Evolutionary conservation across 257 asterid genomes (phyloP).

Genomic region (Solanum ossicruentum): DNA sequence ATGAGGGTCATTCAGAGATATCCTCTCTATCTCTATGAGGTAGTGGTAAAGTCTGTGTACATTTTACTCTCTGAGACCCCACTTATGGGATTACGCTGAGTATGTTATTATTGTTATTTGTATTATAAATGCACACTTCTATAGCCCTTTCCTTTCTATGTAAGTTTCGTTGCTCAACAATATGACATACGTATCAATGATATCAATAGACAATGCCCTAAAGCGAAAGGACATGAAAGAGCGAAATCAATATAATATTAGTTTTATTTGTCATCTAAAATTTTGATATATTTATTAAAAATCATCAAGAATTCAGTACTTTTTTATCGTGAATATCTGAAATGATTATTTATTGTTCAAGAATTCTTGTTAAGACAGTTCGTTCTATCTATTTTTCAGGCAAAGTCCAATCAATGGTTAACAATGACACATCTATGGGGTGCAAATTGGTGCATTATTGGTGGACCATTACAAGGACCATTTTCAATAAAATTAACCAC

Average conservation of each 20-base stretch:
- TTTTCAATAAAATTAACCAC: constrained; percentile 77
- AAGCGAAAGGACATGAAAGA: background rate
- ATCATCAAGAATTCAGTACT: no score
- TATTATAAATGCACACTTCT: background rate
- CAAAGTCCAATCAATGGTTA: constrained; percentile 66
- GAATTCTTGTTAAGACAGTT: no score
- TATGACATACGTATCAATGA: background rate
- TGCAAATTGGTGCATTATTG: constrained; percentile 78
- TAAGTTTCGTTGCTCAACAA: background rate
- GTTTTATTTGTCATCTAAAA: background rate
- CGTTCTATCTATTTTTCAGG: background rate
- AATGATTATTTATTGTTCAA: no score
- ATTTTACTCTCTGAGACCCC: no score
- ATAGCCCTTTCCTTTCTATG: background rate
- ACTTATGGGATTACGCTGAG: no score
- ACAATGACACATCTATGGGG: constrained; percentile 91
- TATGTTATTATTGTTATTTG: no score
- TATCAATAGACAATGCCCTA: background rate
- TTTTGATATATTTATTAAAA: background rate
- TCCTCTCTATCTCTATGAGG: no score
- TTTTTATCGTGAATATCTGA: no score
- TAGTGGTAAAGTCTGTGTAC: no score
- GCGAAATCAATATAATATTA: background rate
- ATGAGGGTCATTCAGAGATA: no score
- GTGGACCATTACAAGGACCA: constrained; percentile 80